Base-by-base conservation (phyloP, 148 eudicot genomes). In the Drosera capensis region DNA sequence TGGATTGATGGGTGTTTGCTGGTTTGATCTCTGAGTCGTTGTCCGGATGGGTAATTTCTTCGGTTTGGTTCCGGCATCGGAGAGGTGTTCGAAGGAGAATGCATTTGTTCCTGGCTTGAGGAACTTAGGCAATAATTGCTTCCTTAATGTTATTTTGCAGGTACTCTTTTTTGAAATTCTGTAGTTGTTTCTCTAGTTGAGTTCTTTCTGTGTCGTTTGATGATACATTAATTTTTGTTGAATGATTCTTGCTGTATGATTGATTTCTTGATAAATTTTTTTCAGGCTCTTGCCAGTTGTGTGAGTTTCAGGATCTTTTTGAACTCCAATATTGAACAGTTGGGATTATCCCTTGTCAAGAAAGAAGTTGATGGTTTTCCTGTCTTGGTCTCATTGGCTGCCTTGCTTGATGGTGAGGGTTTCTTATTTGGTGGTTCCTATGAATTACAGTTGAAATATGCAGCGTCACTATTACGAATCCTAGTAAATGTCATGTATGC, bases 111-210 rank as follows among this genome's bases (percentile, higher is more conserved):
- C 95, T 7, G 97, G 97, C 16, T 69, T 90, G 79, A 65, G 68
- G 17, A 90, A 90, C 68, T 69, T 84, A 7, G 97, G 97, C 9
- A 84, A 90, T 56, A 90, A 80, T 55, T 90, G 97, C 39, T 90
- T 90, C 62, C 58, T 90, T 19, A 90, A 90, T 80, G 97, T 80
- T 19, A 66, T 90, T 69, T 63, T 90, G 57, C 97, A 90, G 97
- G 97, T 87, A 67, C 45, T 8, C 9, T 15, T 36, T 23, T 7
- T 7, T 20, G 14, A 31, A 1, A 21, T 12, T 34, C 9, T 40
- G 14, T 19, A 23, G 3, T 17, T 14, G 7, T 54, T 29, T 54
- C 8, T 8, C 19, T 0, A 17, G 8, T n/a, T 14, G 1, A 16
- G 2, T 16, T 41, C 12, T 41, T 20, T 15, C 3, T 21, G 19